Base-by-base conservation (phyloP, 208 protist genomes). In the Trypanosoma congolense region DNA sequence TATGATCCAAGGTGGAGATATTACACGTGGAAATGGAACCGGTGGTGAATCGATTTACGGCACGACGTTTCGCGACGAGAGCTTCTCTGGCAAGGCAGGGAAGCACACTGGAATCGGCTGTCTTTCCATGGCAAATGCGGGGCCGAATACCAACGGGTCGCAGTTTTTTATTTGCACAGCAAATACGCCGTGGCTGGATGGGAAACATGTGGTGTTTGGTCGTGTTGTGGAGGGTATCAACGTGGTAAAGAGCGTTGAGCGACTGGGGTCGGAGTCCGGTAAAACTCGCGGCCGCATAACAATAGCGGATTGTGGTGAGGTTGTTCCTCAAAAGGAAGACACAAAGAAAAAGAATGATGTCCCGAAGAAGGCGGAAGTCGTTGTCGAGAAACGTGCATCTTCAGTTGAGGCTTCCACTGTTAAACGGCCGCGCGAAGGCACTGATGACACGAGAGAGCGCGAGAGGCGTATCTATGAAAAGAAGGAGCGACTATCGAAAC, bases 11-110 rank as follows among this genome's bases (percentile, higher is more conserved):
- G 97, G 97, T 56, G 98, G 98, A 57, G 98, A 99, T 71, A 98
- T 99, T 63, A 99, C 96, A 3, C 53, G 65, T 22, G 83, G 85
- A 55, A 95, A 99, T 74, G 98, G 98, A 41, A 97, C 78, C 16
- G 97, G 97, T 56, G 97, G 97, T 19, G 89, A 99, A 59, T 98
- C 92, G 33, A 99, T 99, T 81, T 99, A 99, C 80, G 97, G 97
- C 59, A 90, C 76, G 0, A 96, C 89, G 14, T 97, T 97, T 64
- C 69, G 73, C n/a, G 96, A 98, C 65, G 97, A 98, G 80, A 96
- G 95, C 57, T 98, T 98, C 61, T 87, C 87, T 25, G 85, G 95
- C 21, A 98, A 97, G 78, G 91, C 93, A 14, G 89, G 89, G 14
- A 74, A 73, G 52, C 88, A 96, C 70, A 93, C 80, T 14, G 84